Evolutionary conservation across 1,284 basidiomycete genomes (phyloP), one percentile per base, ranked within the genome.

Genomic region (Cutaneotrichosporon cavernicola): DNA sequence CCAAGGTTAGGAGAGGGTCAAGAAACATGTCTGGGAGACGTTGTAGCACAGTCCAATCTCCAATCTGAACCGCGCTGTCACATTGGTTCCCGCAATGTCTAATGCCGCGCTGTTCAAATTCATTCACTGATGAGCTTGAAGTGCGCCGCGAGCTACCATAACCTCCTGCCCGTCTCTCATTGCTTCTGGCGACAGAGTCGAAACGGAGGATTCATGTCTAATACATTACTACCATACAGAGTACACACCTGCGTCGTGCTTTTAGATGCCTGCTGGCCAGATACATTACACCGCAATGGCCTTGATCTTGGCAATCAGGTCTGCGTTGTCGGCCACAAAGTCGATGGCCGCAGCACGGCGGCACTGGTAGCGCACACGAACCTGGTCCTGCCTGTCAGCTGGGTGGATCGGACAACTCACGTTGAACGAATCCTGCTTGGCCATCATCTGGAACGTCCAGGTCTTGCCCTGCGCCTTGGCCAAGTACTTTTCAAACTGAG

Each of bases 391-490:
- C 31, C 4, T 69, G 30, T 43, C 11, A 36, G 50, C 63, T 61
- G 55, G 49, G 21, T 22, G n/a, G 58, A 60, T 53, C 8, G 14
- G 21, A 4, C 6, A 1, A 80, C 89, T 73, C 72, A 92, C 91
- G 71, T 93, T 90, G 78, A 86, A 97, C 0, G 86, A 88, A 70
- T 97, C 92, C 72, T 89, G 88, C 81, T 91, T 94, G 11, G 93
- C 96, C 57, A 89, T 87, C 78, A 92, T 93, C 60, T 86, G 85
- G 80, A 98, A 93, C 72, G 91, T 90, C 81, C 85, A 97, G 2
- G 87, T 86, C 68, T 85, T 84, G 66, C 89, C 90, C 9, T 84
- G 84, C 1, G 90, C 88, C 61, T 85, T 85, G 61, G 87, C 84
- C 72, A 97, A 81, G 53, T 88, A 81, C 10, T 82, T 81, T 65